phyloP scores from a whole-genome alignment of 1,284 basidiomycete genomes.

The Heterobasidion annosum region DNA sequence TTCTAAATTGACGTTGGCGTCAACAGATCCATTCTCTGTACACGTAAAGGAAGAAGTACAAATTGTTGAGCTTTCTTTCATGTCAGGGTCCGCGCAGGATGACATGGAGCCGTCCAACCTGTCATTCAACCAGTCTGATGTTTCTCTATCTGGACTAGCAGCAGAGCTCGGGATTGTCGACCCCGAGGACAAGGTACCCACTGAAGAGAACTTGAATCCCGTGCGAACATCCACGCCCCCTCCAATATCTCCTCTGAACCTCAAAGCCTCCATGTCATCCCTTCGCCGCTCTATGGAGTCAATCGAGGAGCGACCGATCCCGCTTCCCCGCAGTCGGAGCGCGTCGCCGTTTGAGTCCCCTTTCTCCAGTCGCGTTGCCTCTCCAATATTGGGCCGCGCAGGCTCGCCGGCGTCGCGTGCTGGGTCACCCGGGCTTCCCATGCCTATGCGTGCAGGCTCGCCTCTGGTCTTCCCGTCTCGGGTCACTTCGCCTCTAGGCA shows the following conservation, averaged over 20 bases:
- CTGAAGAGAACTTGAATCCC: constrained; percentile 1
- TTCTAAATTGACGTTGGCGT: background rate
- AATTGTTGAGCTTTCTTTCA: constrained; percentile 25
- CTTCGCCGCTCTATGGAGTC: constrained; percentile 5
- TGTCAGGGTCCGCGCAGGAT: constrained; percentile 15
- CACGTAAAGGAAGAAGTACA: constrained; percentile 19
- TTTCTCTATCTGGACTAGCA: constrained; percentile 17
- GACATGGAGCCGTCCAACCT: constrained; percentile 18
- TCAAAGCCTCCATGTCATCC: constrained; percentile 4
- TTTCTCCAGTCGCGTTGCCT: constrained; percentile 1
- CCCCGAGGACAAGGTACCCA: background rate
- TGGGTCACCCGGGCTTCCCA: background rate
- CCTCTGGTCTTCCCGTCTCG: background rate
- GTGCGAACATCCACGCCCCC: constrained; percentile 8
- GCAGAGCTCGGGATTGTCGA: constrained; percentile 14
- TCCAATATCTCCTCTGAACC: constrained; percentile 7
- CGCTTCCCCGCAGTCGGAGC: constrained; percentile 9
- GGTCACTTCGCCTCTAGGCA: constrained; percentile 8
- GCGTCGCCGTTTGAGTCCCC: constrained; percentile 12
- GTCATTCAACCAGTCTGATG: constrained; percentile 18
- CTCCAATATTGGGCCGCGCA: constrained; percentile 6
- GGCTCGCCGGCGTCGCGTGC: constrained; percentile 11
- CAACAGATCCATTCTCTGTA: constrained; percentile 16
- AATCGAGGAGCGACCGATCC: constrained; percentile 4
- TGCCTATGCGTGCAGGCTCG: background rate